phyloP scores from a whole-genome alignment of 805 yeast genomes.

The Candida rishiriensis region DNA sequence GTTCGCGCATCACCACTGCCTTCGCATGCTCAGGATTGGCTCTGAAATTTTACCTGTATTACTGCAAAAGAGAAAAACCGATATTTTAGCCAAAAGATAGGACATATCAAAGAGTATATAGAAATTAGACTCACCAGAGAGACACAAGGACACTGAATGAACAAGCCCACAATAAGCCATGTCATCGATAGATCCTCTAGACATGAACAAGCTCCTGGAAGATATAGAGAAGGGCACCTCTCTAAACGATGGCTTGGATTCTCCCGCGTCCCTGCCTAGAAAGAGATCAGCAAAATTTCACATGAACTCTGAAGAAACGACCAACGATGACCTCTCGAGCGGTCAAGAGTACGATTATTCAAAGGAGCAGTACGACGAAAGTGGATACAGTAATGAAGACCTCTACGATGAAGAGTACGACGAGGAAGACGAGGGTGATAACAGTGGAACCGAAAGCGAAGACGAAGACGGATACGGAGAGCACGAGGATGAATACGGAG shows the following conservation, averaged over 20 bases:
- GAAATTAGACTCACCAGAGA: too few species aligned
- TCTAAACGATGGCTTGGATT: not conserved
- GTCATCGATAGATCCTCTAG: not conserved
- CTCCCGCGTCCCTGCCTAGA: constrained; percentile 2
- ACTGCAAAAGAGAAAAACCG: too few species aligned
- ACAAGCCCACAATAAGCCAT: too few species aligned
- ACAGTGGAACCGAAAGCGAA: not conserved
- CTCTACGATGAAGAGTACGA: constrained; percentile 1
- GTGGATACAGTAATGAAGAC: constrained; percentile 1
- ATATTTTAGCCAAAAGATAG: too few species aligned
- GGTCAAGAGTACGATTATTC: too few species aligned
- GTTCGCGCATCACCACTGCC: too few species aligned
- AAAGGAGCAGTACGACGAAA: too few species aligned
- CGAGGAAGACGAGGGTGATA: not conserved
- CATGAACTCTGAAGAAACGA: too few species aligned
- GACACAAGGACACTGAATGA: too few species aligned
- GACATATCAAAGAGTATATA: not conserved
- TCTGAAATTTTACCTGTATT: too few species aligned
- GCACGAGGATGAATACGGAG: constrained; percentile 11
- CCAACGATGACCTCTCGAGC: too few species aligned
- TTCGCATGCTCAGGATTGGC: too few species aligned
- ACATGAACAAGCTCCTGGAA: constrained; percentile 10
- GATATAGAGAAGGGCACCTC: constrained; percentile 11
- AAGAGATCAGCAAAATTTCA: constrained; percentile 3
- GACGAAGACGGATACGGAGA: constrained; percentile 7